phyloP scores from a whole-genome alignment of 495 filamentous ascomycete genomes.

The Aspergillus ellipticus region DNA sequence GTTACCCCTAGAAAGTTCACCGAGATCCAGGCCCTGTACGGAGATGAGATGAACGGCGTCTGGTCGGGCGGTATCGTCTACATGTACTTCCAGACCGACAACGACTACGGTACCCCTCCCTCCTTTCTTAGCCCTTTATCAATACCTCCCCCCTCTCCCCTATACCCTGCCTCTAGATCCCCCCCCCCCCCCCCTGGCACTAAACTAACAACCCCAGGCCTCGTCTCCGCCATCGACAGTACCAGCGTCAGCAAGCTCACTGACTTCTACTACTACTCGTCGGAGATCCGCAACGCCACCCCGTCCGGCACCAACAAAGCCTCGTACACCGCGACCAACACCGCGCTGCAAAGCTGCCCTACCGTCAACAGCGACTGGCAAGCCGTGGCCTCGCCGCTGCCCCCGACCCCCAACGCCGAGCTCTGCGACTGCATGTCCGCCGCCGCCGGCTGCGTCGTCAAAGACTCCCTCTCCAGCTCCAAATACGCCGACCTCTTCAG shows the following conservation, averaged over 20 bases:
- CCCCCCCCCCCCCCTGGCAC: conserved; percentile 1
- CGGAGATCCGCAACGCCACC: conserved; percentile 62
- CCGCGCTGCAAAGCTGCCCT: conserved; percentile 68
- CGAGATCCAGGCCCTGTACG: conserved; percentile 82
- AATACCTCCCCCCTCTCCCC: not conserved
- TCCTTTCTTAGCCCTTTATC: not conserved
- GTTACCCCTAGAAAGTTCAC: conserved; percentile 72
- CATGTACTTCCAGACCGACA: conserved; percentile 92
- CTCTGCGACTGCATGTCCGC: conserved; percentile 82
- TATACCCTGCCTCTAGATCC: not conserved
- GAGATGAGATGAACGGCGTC: conserved; percentile 71
- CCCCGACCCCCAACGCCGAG: conserved; percentile 69
- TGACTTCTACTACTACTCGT: conserved; percentile 74
- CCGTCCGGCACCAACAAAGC: conserved; percentile 61
- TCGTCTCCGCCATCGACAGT: conserved; percentile 65
- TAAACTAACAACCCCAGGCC: conserved; percentile 38
- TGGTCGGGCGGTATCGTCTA: conserved; percentile 96
- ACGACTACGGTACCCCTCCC: conserved; percentile 68
- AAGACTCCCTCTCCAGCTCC: conserved; percentile 39
- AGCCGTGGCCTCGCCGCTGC: conserved; percentile 61
- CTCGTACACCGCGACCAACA: conserved; percentile 76
- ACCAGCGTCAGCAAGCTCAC: conserved; percentile 55
- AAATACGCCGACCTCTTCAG: conserved; percentile 66
- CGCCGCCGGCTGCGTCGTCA: conserved; percentile 65
- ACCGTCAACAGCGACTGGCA: conserved; percentile 59